phyloP scores from a whole-genome alignment of 1,139 yeast genomes.

The Blastobotrys persicus region DNA sequence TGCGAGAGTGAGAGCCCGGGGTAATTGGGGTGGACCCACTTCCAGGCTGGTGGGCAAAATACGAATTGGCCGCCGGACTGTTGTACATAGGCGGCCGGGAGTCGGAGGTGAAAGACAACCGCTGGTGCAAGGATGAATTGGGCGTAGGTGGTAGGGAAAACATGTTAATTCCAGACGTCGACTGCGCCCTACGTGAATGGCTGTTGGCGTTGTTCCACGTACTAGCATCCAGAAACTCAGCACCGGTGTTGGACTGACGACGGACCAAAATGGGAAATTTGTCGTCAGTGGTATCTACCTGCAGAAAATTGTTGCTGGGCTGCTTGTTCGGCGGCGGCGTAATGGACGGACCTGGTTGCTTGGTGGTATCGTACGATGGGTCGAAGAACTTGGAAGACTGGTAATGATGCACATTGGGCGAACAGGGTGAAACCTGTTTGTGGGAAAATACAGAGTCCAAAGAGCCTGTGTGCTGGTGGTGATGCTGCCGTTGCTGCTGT shows the following conservation, averaged over 20 bases:
- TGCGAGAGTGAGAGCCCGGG: neutral
- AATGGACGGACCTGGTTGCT: neutral
- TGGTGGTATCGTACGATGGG: neutral
- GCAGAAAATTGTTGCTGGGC: conserved; percentile 21
- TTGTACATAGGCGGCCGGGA: neutral
- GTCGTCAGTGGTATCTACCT: conserved; percentile 41
- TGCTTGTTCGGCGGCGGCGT: conserved; percentile 1
- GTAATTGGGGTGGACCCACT: conserved; percentile 3
- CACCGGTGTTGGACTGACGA: conserved; percentile 25
- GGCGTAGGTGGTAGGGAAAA: conserved; percentile 6
- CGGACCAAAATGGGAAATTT: conserved; percentile 43
- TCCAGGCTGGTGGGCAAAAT: neutral
- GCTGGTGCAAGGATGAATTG: neutral
- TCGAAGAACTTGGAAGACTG: conserved; percentile 4
- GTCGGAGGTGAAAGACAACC: conserved; percentile 3
- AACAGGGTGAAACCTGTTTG: neutral
- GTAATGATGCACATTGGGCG: conserved; percentile 2
- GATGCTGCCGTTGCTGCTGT: neutral
- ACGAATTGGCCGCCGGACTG: neutral
- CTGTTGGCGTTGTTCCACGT: conserved; percentile 11
- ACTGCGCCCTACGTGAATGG: conserved; percentile 11
- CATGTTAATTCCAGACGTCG: conserved; percentile 8
- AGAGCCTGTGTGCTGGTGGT: conserved; percentile 5
- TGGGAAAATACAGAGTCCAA: conserved; percentile 1
- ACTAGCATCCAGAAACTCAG: conserved; percentile 7